Evolutionary conservation across 1,139 yeast species (phyloP).

Genomic region (Magnusiomyces magnusii): DNA sequence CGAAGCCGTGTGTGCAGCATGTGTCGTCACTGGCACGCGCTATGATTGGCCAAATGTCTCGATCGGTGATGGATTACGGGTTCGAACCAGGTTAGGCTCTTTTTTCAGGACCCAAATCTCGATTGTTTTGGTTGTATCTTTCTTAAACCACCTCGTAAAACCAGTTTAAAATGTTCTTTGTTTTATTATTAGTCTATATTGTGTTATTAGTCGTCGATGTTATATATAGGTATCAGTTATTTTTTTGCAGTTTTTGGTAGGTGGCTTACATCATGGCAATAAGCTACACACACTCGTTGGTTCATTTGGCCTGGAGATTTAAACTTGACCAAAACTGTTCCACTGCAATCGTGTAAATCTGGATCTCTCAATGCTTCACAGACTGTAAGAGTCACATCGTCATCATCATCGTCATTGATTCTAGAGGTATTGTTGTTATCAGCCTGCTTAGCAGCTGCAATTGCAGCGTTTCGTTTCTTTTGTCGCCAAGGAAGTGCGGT

Average conservation of each 20-base stretch:
- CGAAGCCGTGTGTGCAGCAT: too few species aligned
- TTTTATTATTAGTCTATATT: too few species aligned
- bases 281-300: constrained; percentile 14
- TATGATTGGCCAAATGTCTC: too few species aligned
- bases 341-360: constrained; percentile 12
- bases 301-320: constrained; percentile 11
- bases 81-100: too few species aligned
- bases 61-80: too few species aligned
- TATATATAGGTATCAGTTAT: too few species aligned
- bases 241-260: constrained; percentile 7
- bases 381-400: background rate
- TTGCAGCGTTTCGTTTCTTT: constrained; percentile 10
- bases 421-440: background rate
- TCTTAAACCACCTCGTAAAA: too few species aligned
- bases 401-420: background rate
- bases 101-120: too few species aligned
- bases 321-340: constrained; percentile 13
- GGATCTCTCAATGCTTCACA: constrained; percentile 6
- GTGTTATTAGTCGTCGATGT: too few species aligned
- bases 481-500: constrained; percentile 14
- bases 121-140: too few species aligned
- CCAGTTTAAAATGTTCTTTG: too few species aligned
- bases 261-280: constrained; percentile 15
- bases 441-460: background rate
- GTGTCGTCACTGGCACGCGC: too few species aligned